phyloP scores from a whole-genome alignment of 164 flowering plant species.

The Pachysandra terminalis region DNA sequence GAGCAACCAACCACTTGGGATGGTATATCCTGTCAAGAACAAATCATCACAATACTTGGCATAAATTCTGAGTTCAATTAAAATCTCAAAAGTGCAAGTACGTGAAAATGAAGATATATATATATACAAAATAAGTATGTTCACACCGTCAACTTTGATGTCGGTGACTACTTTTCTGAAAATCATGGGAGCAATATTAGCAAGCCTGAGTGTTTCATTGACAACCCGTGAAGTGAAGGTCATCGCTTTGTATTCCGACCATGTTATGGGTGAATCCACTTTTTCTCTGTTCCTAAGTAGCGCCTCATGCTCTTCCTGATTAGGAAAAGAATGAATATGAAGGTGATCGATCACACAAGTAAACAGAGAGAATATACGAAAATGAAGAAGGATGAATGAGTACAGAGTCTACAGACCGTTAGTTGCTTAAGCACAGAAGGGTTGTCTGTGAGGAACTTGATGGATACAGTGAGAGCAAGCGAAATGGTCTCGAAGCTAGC shows the following conservation, averaged over 20 bases:
- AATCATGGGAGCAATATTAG: slow-evolving; percentile 8
- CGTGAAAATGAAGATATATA: too few species aligned
- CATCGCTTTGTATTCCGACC: slow-evolving; percentile 36
- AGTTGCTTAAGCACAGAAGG: slow-evolving; percentile 24
- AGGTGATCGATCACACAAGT: too few species aligned
- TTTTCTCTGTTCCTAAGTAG: slow-evolving; percentile 7
- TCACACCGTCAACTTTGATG: slow-evolving; percentile 11
- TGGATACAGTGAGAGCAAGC: slow-evolving; percentile 10
- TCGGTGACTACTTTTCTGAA: slow-evolving; percentile 19
- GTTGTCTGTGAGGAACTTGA: slow-evolving; percentile 21
- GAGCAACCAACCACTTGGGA: slow-evolving; percentile 33
- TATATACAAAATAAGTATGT: too few species aligned
- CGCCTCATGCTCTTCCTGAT: slow-evolving; percentile 22
- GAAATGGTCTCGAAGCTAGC: slow-evolving; percentile 31
- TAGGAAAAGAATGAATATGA: not conserved
- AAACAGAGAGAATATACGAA: not conserved
- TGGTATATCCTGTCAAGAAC: slow-evolving; percentile 25
- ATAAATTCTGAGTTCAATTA: too few species aligned
- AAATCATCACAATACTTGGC: not conserved
- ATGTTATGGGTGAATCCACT: slow-evolving; percentile 13
- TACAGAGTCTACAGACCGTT: slow-evolving; percentile 13
- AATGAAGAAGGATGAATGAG: not conserved
- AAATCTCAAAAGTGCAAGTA: too few species aligned
- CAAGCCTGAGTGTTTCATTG: slow-evolving; percentile 19
- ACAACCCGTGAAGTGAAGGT: slow-evolving; percentile 21